A percentile compares a stretch with the other conserved stretches of the same genome.
Evolutionary conservation across 805 yeast species (phyloP).

Genomic region (Saturnispora sekii): DNA sequence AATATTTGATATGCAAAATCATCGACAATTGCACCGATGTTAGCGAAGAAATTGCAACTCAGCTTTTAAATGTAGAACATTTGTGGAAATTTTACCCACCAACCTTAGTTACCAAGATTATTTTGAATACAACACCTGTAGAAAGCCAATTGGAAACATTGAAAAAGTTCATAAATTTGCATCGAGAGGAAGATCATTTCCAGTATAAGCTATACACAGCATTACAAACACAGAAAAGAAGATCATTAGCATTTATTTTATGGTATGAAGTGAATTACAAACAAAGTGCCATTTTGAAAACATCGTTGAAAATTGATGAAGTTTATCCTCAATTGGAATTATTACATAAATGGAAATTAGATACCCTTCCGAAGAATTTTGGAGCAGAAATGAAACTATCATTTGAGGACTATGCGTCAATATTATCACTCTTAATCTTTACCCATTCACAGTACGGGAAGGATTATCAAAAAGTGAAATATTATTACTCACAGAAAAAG

Average conservation of each 20-base stretch:
- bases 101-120: constrained; percentile 2
- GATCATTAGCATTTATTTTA: constrained; percentile 7
- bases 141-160: constrained; percentile 5
- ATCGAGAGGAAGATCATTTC: constrained; percentile 4
- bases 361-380: constrained; percentile 11
- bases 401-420: constrained; percentile 3
- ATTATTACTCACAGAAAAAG: constrained; percentile 11
- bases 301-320: constrained; percentile 5
- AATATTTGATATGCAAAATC: background rate
- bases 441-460: constrained; percentile 19
- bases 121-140: background rate
- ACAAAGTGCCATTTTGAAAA: background rate
- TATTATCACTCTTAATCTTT: constrained; percentile 16
- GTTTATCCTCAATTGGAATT: constrained; percentile 6
- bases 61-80: background rate
- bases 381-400: constrained; percentile 6
- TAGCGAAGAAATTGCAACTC: background rate
- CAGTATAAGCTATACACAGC: constrained; percentile 7
- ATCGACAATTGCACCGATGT: background rate
- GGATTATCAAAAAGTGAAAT: constrained; percentile 10
- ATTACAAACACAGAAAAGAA: constrained; percentile 2
- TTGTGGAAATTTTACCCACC: constrained; percentile 7
- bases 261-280: constrained; percentile 12
- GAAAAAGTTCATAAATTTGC: constrained; percentile 3
- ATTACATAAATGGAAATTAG: constrained; percentile 8